Base-by-base conservation (phyloP, 2,329 filamentous ascomycete species). In the Shiraia sp. region DNA sequence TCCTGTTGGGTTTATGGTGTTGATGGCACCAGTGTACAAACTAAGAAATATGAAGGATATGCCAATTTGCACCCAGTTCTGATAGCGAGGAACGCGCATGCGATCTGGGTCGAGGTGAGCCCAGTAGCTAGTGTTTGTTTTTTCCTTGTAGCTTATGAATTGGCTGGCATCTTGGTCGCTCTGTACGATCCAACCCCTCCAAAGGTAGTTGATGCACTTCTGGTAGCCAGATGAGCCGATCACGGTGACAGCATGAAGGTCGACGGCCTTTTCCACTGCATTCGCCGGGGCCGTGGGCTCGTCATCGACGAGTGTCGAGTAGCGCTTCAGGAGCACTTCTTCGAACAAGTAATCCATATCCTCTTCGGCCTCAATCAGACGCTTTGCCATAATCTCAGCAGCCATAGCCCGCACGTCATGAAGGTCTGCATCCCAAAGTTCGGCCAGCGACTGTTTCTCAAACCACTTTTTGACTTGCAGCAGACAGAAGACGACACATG, bases 181-280 rank as follows among this genome's bases (percentile, higher is more conserved):
- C 67, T 99, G 93, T n/a, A 96, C 85, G 7, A 97, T 77, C 93
- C 93, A 99, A 15, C 93, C 93, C 48, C 84, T 83, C 93, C 93
- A 99, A 7, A 99, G 83, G 63, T 95, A 90, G 49, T 79, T 82
- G 60, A 97, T 90, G 65, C 92, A 97, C 72, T 95, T 96, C 59
- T 97, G 93, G 68, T 97, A 99, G 17, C 93, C 92, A 0, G 89
- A 90, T 1, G 88, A 92, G 2, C 90, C 90, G 49, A 97, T 97
- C 33, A 99, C 84, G 10, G 81, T 79, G 32, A 97, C 76, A 1
- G 92, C 90, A 66, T 99, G 93, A 17, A 97, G 73, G 60, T 99
- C 93, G 25, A 97, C 90, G 0, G 93, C 89, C 61, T 90, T 88
- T 69, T 99, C 93, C 45, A 99, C 85, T 15, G 89, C 93, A 62